Conservation (phyloP, 2,329 filamentous ascomycete species). For the Penicillium hesseltinei region DNA sequence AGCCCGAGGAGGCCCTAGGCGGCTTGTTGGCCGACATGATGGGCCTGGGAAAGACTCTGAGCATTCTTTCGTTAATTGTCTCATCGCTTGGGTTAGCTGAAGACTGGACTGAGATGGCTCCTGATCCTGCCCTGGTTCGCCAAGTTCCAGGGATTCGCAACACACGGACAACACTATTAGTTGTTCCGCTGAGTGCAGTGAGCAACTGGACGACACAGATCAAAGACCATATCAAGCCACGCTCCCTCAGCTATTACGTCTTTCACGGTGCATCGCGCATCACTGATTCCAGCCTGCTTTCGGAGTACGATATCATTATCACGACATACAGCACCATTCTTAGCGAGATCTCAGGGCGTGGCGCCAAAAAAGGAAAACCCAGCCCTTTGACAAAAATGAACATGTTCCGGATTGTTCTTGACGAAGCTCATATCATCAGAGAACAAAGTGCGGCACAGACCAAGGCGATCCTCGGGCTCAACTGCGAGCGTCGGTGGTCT, state of each 20-base stretch:
- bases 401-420: constrained; percentile 91
- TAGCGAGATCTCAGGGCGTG: constrained; percentile 68
- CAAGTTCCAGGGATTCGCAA: constrained; percentile 54
- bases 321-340: constrained; percentile 90
- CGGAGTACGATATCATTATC: constrained; percentile 77
- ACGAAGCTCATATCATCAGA: constrained; percentile 93
- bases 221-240: constrained; percentile 69
- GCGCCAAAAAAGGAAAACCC: constrained; percentile 54
- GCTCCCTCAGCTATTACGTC: constrained; percentile 68
- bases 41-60: constrained; percentile 84
- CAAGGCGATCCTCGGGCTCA: constrained; percentile 76
- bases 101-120: constrained; percentile 58
- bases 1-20: constrained; percentile 66
- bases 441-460: constrained; percentile 79
- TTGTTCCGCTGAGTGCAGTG: constrained; percentile 86
- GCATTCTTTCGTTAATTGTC: constrained; percentile 74
- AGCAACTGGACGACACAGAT: constrained; percentile 96
- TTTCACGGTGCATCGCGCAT: constrained; percentile 81
- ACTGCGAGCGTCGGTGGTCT: constrained; percentile 84
- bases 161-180: constrained; percentile 74
- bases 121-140: constrained; percentile 42
- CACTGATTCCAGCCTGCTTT: constrained; percentile 66
- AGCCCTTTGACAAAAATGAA: constrained; percentile 73
- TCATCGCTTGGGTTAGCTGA: constrained; percentile 62
- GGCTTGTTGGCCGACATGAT: constrained; percentile 83